Base-by-base conservation (phyloP, 495 filamentous ascomycete species). In the Aspergillus bertholletiae region DNA sequence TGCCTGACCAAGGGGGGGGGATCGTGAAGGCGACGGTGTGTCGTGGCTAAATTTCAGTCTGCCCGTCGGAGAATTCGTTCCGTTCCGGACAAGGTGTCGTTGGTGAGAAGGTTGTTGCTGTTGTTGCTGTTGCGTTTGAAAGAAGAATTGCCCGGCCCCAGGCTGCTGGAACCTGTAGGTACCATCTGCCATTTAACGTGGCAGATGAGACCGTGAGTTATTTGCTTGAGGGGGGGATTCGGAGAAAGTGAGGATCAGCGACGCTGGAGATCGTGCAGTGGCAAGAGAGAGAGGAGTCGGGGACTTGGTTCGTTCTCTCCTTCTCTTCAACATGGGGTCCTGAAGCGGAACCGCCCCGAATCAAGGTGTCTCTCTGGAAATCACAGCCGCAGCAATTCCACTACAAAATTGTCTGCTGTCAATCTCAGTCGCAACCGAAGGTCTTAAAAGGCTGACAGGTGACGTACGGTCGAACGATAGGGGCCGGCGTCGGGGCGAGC, bases 171-270 rank as follows among this genome's bases (percentile, higher is more conserved):
- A 88, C 73, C 84, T 84, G 78, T 87, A 84, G 69, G 78, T 79
- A 85, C 84, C 88, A 89, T 92, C 88, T 83, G 88, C 88, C 88
- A 91, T 91, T 81, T 84, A 87, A 78, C 69, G 72, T 68, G 71
- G 70, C 72, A 71, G 70, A 75, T 61, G 70, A 72, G 64, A 72
- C 69, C 70, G 64, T 64, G 62, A 58, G 56, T 67, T 65, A 55
- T 65, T 64, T 63, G 56, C 57, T 59, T 70, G 64, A 49, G 46
- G 57, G 47, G 53, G 53, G 39, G 61, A 62, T 50, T 58, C 56
- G 57, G 60, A 58, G 64, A 53, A 53, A 59, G 60, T 27, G 55
- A 51, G 52, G 54, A 46, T 53, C 45, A 46, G 57, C 26, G 54
- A 56, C 47, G 57, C 53, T 46, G 59, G 52, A 60, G 53, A 61